A percentile compares a stretch with the other conserved stretches of the same genome.
Evolutionary conservation across 2,329 filamentous ascomycete genomes (phyloP).

Genomic region (Leptographium radiaticola): DNA sequence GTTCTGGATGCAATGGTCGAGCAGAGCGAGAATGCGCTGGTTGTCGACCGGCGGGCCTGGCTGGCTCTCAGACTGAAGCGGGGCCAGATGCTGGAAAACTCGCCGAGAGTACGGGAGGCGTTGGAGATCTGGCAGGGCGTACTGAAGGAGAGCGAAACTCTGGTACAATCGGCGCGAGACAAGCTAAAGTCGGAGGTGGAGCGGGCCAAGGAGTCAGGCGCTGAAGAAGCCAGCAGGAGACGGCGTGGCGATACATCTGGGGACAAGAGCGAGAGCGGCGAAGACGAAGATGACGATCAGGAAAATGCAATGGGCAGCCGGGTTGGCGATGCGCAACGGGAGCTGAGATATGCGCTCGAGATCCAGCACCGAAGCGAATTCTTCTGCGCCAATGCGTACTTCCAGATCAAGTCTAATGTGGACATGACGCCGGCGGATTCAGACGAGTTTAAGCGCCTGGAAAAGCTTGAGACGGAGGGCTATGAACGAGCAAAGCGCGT

Average conservation of each 20-base stretch:
- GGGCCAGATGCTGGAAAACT: conserved; percentile 71
- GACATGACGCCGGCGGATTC: conserved; percentile 52
- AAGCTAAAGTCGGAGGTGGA: conserved; percentile 42
- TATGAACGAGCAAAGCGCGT: conserved; percentile 71
- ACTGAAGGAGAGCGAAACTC: conserved; percentile 29
- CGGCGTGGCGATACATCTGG: conserved; percentile 8
- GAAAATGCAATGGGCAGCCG: conserved; percentile 21
- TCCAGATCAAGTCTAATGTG: conserved; percentile 64
- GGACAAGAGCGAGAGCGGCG: conserved; percentile 19
- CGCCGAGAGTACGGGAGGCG: conserved; percentile 52
- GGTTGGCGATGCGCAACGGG: conserved; percentile 46
- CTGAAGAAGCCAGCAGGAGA: conserved; percentile 5
- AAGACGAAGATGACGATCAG: conserved; percentile 2
- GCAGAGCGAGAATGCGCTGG: conserved; percentile 56
- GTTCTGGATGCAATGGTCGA: conserved; percentile 89
- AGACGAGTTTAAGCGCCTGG: conserved; percentile 50
- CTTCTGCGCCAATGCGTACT: conserved; percentile 73
- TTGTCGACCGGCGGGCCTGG: conserved; percentile 54
- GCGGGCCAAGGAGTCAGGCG: conserved; percentile 18
- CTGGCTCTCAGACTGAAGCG: conserved; percentile 50
- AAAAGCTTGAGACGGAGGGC: conserved; percentile 54
- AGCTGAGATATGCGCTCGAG: conserved; percentile 61
- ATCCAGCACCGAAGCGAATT: conserved; percentile 72
- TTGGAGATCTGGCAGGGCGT: conserved; percentile 55
- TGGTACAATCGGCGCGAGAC: conserved; percentile 51